Evolutionary conservation across 2,329 filamentous ascomycete genomes (phyloP).

Genomic region (Phoma herbarum): DNA sequence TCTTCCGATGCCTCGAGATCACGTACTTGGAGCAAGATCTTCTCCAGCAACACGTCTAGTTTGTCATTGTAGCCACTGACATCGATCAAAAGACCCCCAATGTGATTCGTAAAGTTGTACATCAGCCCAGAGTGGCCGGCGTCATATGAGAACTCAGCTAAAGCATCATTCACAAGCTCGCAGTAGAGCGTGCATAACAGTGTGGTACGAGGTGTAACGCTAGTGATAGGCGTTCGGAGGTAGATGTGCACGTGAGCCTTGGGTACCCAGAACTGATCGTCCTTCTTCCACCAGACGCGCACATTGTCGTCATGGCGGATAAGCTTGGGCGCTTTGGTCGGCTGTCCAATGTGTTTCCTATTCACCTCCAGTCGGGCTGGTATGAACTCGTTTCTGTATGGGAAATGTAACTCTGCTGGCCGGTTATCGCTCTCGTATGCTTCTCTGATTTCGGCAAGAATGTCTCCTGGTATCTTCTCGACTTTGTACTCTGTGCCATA

Average conservation of each 20-base stretch:
- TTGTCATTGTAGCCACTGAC: conserved; percentile 97
- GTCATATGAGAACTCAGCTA: conserved; percentile 95
- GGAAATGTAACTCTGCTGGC: conserved; percentile 79
- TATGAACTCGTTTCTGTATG: conserved; percentile 94
- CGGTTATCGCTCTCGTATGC: conserved; percentile 70
- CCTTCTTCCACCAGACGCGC: conserved; percentile 97
- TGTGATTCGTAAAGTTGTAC: conserved; percentile 77
- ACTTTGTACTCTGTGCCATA: conserved; percentile 94
- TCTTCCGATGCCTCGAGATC: conserved; percentile 84
- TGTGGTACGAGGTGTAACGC: conserved; percentile 77
- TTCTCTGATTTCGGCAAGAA: conserved; percentile 73
- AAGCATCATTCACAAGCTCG: conserved; percentile 83
- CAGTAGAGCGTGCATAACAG: conserved; percentile 83
- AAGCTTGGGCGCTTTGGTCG: conserved; percentile 76
- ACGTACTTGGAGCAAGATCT: conserved; percentile 83
- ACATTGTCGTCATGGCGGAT: conserved; percentile 84
- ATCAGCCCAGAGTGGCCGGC: conserved; percentile 89
- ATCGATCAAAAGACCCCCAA: conserved; percentile 77
- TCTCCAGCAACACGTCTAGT: conserved; percentile 86
- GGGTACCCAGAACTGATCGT: conserved; percentile 97
- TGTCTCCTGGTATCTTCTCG: conserved; percentile 78
- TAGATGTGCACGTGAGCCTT: conserved; percentile 88
- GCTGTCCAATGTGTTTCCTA: conserved; percentile 85
- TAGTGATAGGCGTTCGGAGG: conserved; percentile 80
- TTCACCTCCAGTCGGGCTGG: conserved; percentile 92